phyloP scores from a whole-genome alignment of 2,329 filamentous ascomycete genomes.

The Thermomyces lanuginosus region DNA sequence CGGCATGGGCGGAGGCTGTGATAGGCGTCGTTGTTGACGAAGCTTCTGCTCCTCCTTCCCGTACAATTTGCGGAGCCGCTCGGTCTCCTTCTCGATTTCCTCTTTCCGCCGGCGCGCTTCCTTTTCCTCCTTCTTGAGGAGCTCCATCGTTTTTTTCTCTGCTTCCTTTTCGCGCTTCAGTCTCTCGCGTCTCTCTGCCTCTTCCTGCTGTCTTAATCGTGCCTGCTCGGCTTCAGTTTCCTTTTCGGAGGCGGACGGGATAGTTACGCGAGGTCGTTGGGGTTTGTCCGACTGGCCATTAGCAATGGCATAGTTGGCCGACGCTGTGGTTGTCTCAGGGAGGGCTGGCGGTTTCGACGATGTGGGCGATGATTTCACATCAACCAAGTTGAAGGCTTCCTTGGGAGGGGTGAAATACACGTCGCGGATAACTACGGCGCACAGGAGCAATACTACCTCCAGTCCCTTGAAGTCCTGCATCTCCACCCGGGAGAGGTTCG shows the following conservation, averaged over 20 bases:
- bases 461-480: conserved; percentile 88
- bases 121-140: conserved; percentile 38
- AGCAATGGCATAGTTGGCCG: not conserved
- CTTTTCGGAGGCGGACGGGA: conserved; percentile 32
- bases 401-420: conserved; percentile 47
- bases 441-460: conserved; percentile 58
- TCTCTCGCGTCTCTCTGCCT: conserved; percentile 27
- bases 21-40: conserved; percentile 8
- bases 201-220: conserved; percentile 26
- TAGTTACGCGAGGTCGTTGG: conserved; percentile 12
- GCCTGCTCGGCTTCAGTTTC: conserved; percentile 35
- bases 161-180: conserved; percentile 35
- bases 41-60: conserved; percentile 28
- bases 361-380: conserved; percentile 6
- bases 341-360: conserved; percentile 3
- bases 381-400: conserved; percentile 59
- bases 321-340: not conserved
- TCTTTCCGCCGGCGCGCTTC: conserved; percentile 35
- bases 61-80: conserved; percentile 46
- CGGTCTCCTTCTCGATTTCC: conserved; percentile 60
- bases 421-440: conserved; percentile 45
- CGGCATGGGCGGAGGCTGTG: conserved; percentile 11
- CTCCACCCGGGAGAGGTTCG: conserved; percentile 77
- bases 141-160: conserved; percentile 35
- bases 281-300: conserved; percentile 1